phyloP scores from a whole-genome alignment of 1,284 basidiomycete genomes.

The Cryptococcus sp. region DNA sequence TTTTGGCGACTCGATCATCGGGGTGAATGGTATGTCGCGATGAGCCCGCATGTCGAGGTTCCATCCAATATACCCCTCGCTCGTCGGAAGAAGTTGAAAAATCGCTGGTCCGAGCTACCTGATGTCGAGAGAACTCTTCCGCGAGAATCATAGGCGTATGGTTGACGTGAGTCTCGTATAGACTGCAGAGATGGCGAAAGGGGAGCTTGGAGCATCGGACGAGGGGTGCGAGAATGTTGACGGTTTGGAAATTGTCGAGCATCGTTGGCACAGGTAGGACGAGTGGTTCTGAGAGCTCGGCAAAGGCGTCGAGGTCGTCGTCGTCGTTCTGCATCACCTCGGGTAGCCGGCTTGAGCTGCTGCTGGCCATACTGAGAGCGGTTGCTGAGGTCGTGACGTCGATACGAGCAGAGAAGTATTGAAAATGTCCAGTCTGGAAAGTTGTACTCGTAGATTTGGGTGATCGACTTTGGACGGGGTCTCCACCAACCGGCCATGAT shows the following conservation, averaged over 20 bases:
- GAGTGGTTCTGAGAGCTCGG: slow-evolving; percentile 32
- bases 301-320: slow-evolving; percentile 4
- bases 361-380: no score
- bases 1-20: slow-evolving; percentile 8
- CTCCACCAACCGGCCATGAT: no score
- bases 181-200: slow-evolving; percentile 54
- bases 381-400: no score
- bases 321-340: background rate
- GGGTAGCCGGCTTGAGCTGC: no score
- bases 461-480: no score
- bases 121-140: slow-evolving; percentile 54
- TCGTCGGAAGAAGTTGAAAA: slow-evolving; percentile 52
- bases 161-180: slow-evolving; percentile 56
- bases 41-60: slow-evolving; percentile 11
- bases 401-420: no score
- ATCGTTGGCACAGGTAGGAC: slow-evolving; percentile 48
- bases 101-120: slow-evolving; percentile 52
- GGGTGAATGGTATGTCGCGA: background rate
- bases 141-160: slow-evolving; percentile 59
- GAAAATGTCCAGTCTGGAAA: no score
- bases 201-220: slow-evolving; percentile 58
- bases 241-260: slow-evolving; percentile 45
- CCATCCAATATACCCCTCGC: slow-evolving; percentile 52
- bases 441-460: no score
- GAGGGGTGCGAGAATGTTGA: slow-evolving; percentile 53